These are phyloP conservation scores for Boletellus ananiceps DNA, from an alignment of 768 basidiomycete genomes.

Conservation along the genomic window DNA sequence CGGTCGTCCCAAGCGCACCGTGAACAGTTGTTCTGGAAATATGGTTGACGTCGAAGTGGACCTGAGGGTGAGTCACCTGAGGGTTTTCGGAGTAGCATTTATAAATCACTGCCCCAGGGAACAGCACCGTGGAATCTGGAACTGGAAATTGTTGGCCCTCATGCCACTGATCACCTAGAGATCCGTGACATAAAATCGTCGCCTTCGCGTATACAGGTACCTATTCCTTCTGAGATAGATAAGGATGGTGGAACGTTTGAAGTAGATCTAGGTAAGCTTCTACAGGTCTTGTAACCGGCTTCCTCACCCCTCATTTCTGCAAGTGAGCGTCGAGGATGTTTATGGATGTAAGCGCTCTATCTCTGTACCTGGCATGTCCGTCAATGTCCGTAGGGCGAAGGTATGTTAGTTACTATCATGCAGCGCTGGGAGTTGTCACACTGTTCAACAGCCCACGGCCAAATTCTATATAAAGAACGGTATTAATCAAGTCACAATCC, in stretches of 20 bases:
- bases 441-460: constrained; percentile 63
- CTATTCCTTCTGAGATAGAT: constrained; percentile 64
- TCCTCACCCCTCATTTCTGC: constrained; percentile 4
- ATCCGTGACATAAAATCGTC: constrained; percentile 52
- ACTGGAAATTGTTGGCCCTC: constrained; percentile 73
- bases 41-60: constrained; percentile 75
- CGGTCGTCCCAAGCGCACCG: constrained; percentile 46
- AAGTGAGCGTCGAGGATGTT: constrained; percentile 81
- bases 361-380: constrained; percentile 70
- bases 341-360: constrained; percentile 81
- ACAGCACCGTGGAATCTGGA: constrained; percentile 88
- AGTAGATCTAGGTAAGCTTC: constrained; percentile 61
- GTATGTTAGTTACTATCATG: constrained; percentile 37
- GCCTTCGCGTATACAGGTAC: constrained; percentile 54
- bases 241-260: constrained; percentile 73
- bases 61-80: constrained; percentile 52
- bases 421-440: neutral
- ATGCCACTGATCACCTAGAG: constrained; percentile 54
- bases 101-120: constrained; percentile 47
- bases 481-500: constrained; percentile 55
- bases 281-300: neutral
- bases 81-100: neutral
- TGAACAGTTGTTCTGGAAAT: constrained; percentile 78
- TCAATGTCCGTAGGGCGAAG: constrained; percentile 79
- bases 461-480: constrained; percentile 73